A percentile compares a stretch with the other conserved stretches of the same genome.
phyloP scores from a whole-genome alignment of 2,329 filamentous ascomycete genomes.

The Ceratocystis albifundus region DNA sequence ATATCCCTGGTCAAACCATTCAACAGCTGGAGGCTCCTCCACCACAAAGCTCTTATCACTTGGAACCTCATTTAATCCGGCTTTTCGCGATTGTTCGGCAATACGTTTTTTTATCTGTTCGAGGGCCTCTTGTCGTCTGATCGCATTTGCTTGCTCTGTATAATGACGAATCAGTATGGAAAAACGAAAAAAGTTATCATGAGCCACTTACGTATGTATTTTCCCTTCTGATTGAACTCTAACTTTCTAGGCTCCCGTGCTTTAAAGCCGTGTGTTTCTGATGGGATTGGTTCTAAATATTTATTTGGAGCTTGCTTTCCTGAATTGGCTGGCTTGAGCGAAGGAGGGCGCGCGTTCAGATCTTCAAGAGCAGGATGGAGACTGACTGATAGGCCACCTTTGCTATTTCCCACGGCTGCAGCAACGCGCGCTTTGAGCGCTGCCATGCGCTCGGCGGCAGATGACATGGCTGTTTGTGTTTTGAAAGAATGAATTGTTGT shows the following conservation, averaged over 20 bases:
- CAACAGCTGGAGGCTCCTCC: constrained; percentile 71
- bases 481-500: not conserved
- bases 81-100: constrained; percentile 73
- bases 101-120: constrained; percentile 94
- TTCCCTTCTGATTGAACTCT: constrained; percentile 88
- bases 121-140: constrained; percentile 74
- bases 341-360: constrained; percentile 37
- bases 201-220: constrained; percentile 57
- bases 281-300: constrained; percentile 60
- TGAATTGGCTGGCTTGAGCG: not conserved
- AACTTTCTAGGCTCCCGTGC: constrained; percentile 62
- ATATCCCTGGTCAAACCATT: constrained; percentile 96
- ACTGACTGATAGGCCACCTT: constrained; percentile 61
- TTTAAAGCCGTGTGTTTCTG: constrained; percentile 51
- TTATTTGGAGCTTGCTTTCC: constrained; percentile 46
- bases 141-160: constrained; percentile 65
- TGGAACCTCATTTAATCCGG: constrained; percentile 81
- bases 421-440: constrained; percentile 70
- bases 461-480: constrained; percentile 36
- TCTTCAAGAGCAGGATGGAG: constrained; percentile 64
- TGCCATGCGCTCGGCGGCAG: constrained; percentile 55
- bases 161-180: not conserved
- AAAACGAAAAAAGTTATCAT: not conserved
- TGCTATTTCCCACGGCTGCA: constrained; percentile 54
- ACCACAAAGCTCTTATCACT: constrained; percentile 83